A percentile compares a stretch with the other conserved stretches of the same genome.
phyloP scores from a whole-genome alignment of 345 rosid species.

The Dovyalis caffra region DNA sequence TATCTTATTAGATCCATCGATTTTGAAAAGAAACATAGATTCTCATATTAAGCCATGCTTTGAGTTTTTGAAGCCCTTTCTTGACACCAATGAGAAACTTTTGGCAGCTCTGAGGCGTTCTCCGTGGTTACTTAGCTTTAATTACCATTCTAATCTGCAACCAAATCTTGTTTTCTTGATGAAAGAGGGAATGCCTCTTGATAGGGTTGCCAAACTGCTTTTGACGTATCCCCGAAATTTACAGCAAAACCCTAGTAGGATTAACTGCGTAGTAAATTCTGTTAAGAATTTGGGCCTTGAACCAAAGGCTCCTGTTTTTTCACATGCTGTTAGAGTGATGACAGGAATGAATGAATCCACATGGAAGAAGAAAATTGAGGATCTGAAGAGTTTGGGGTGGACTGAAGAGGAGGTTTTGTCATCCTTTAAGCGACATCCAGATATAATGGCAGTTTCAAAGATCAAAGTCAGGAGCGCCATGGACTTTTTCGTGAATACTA shows the following conservation, averaged over 20 bases:
- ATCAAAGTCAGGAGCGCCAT: conserved; percentile 12
- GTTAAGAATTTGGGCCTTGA: conserved; percentile 21
- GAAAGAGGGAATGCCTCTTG: conserved; percentile 16
- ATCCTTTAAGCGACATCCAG: conserved; percentile 14
- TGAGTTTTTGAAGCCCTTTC: conserved; percentile 10
- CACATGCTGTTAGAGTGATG: conserved; percentile 18
- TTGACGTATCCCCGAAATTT: conserved; percentile 2
- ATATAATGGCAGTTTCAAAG: conserved; percentile 9
- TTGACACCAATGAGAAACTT: conserved; percentile 15
- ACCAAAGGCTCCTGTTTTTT: conserved; percentile 17
- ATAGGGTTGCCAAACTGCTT: background rate
- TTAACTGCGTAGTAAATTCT: conserved; percentile 4
- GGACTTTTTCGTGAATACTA: conserved; percentile 22
- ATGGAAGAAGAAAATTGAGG: conserved; percentile 23
- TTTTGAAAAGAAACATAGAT: conserved; percentile 12
- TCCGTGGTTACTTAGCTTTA: conserved; percentile 8
- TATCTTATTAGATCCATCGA: conserved; percentile 12
- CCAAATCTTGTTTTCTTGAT: conserved; percentile 18
- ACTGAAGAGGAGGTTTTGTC: conserved; percentile 22
- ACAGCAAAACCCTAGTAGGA: background rate
- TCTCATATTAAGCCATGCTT: conserved; percentile 18
- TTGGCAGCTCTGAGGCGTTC: conserved; percentile 12
- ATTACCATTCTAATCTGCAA: conserved; percentile 6
- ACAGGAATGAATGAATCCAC: conserved; percentile 5
- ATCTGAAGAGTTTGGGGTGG: conserved; percentile 33